Evolutionary conservation across 345 rosid species (phyloP), one percentile per base, ranked within the genome.

Genomic region (Euphorbia tirucalli): DNA sequence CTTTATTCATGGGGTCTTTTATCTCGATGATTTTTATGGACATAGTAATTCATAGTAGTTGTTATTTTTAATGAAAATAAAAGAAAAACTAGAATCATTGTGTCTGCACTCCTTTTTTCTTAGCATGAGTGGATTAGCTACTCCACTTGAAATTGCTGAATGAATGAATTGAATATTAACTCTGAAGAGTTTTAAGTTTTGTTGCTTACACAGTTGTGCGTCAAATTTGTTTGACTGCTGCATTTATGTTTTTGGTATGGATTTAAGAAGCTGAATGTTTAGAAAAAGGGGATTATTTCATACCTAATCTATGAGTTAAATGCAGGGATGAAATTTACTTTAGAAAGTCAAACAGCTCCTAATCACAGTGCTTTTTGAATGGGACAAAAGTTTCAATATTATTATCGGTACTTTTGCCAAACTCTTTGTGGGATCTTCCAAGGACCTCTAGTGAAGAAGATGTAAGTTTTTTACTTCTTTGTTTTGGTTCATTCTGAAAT

Each of bases 341-440:
- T 52, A 68, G 59, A 19, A 66, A 68, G 49, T 49, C 49, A 31
- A 32, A 18, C 44, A 30, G 46, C 19, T 14, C 30, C 58, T 8
- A 0, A 30, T 74, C 7, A 18, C 7, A 66, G 63, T 57, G 32
- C 44, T 65, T 62, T 55, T 65, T 62, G 15, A 13, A 90, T 91
- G 97, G 87, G 88, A 59, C 73, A 79, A 61, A 83, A 81, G 74
- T 25, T 83, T 61, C 84, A 79, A 76, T 79, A 69, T 41, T 41
- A 74, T 56, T 80, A 84, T 76, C 83, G 71, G 14, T 58, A 81
- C 77, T 72, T 73, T 86, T 72, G 96, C 97, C 69, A 95, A 95
- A 83, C 97, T 92, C 72, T 95, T 95, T 86, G 94, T 95, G 76
- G 99, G 99, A 61, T 95, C 99, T 95, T 78, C 99, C 99, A 28